Evolutionary conservation across 2,329 filamentous ascomycete genomes (phyloP), one percentile per base, ranked within the genome.

Genomic region (Colletotrichum sansevieriae): DNA sequence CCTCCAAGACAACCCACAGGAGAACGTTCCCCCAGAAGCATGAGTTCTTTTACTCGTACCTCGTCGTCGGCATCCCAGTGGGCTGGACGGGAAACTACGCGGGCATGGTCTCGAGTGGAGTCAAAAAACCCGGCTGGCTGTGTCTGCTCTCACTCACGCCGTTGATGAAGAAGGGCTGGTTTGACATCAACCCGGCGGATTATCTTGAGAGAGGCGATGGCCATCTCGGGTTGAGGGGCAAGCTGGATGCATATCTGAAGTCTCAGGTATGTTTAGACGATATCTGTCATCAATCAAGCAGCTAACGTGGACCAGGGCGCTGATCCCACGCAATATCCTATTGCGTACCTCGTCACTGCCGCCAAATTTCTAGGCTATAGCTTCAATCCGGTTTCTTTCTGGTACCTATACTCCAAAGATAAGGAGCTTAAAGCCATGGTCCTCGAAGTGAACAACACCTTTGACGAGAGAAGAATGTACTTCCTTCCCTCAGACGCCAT

Each of bases 331-430:
- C 80, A 83, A 52, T 94, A 91, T 78, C 87, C 89, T 11, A 83
- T 90, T 73, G 91, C 89, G 0, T 94, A 93, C 73, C 81, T 95
- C 4, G 83, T 93, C 22, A 94, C 92, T 2, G 90, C 91, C 3
- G 87, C 91, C 5, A 85, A 85, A 35, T 91, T 93, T 70, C 76
- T 92, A 6, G 89, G 90, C 3, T 92, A 92, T 74, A 87, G 88
- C 22, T 93, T 92, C 78, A 94, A 93, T 73, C 91, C 91, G 0
- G 90, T 92, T 3, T 94, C 91, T 0, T 92, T 94, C 73, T 95
- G 92, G 91, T 93, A 94, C 72, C 84, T 95, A 2, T 94, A 95
- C 75, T 85, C 88, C 12, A 72, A 78, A 0, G 78, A 86, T 9
- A 85, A 85, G 65, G 78, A 84, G 6, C 81, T 94, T 13, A 85